phyloP scores from a whole-genome alignment of 352 stramenopile species.

The Phytophthora foliorum region DNA sequence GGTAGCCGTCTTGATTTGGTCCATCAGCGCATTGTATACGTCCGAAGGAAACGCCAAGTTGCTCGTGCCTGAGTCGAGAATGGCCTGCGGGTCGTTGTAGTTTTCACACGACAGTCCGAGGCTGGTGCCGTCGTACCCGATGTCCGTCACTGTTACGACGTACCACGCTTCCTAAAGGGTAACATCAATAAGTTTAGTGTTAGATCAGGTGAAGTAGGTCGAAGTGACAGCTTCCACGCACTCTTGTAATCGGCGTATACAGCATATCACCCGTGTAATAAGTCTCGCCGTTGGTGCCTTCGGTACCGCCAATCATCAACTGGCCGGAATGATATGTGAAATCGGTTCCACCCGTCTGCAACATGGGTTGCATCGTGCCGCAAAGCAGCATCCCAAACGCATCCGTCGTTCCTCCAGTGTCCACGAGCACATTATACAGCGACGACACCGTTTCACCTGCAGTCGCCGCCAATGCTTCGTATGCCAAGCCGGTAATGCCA shows the following conservation, averaged over 20 bases:
- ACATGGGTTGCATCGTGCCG: constrained; percentile 79
- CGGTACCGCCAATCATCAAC: constrained; percentile 70
- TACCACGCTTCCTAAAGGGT: constrained; percentile 78
- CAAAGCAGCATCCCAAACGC: constrained; percentile 83
- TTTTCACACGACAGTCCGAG: constrained; percentile 68
- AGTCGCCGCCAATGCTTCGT: constrained; percentile 60
- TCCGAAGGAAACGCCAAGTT: constrained; percentile 82
- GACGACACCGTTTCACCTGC: constrained; percentile 50
- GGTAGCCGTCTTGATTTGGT: constrained; percentile 70
- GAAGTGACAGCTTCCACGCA: constrained; percentile 16
- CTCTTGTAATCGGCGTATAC: constrained; percentile 80
- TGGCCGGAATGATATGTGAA: constrained; percentile 71
- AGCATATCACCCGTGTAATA: constrained; percentile 79
- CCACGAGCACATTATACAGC: constrained; percentile 67
- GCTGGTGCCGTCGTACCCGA: constrained; percentile 71
- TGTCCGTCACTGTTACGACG: constrained; percentile 78
- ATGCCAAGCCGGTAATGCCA: constrained; percentile 82
- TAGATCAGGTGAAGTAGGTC: constrained; percentile 2
- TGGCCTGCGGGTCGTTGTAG: constrained; percentile 84
- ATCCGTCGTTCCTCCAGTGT: constrained; percentile 50
- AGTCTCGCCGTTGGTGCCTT: constrained; percentile 59
- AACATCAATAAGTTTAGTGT: constrained; percentile 1
- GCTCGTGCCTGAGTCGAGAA: constrained; percentile 86
- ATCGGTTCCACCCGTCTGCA: constrained; percentile 44
- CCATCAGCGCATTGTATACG: constrained; percentile 83